phyloP scores from a whole-genome alignment of 2,329 filamentous ascomycete genomes.

The Cryphonectria radicalis region DNA sequence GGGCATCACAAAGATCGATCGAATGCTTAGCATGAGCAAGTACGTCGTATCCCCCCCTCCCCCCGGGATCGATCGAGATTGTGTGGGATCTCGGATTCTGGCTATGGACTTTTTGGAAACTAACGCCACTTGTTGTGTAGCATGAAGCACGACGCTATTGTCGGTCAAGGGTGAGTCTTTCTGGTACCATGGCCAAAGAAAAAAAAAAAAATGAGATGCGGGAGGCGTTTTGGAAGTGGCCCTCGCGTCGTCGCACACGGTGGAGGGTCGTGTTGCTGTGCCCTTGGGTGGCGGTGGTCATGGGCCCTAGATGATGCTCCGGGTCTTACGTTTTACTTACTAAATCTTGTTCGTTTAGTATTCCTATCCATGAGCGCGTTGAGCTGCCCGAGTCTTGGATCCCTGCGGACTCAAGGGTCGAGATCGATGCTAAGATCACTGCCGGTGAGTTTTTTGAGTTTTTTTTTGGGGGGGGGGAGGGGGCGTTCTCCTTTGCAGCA shows the following conservation, averaged over 20 bases:
- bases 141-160: conserved; percentile 91
- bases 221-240: not conserved
- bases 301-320: conserved; percentile 1
- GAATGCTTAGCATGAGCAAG: conserved; percentile 99
- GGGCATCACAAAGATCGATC: conserved; percentile 96
- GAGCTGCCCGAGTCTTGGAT: conserved; percentile 94
- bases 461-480: too few species aligned
- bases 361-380: conserved; percentile 86
- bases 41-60: conserved; percentile 46
- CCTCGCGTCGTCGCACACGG: conserved; percentile 10
- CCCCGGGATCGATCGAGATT: conserved; percentile 14
- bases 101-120: not conserved
- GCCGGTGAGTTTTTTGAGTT: conserved; percentile 64
- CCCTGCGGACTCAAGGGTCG: conserved; percentile 91
- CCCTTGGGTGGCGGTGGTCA: conserved; percentile 30
- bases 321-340: conserved; percentile 30
- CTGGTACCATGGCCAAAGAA: conserved; percentile 8
- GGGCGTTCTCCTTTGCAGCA: not conserved
- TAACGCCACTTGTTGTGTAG: conserved; percentile 45
- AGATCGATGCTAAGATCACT: conserved; percentile 98
- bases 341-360: conserved; percentile 48
- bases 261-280: conserved; percentile 2
- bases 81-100: not conserved
- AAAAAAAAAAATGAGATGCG: not conserved
- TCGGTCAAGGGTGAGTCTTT: conserved; percentile 69